Percentiles rank a stretch among this genome's conserved stretches.
These are phyloP conservation scores for Penicillium psychrofluorescens DNA, from an alignment of 495 filamentous ascomycete species.

Conservation along the genomic window DNA sequence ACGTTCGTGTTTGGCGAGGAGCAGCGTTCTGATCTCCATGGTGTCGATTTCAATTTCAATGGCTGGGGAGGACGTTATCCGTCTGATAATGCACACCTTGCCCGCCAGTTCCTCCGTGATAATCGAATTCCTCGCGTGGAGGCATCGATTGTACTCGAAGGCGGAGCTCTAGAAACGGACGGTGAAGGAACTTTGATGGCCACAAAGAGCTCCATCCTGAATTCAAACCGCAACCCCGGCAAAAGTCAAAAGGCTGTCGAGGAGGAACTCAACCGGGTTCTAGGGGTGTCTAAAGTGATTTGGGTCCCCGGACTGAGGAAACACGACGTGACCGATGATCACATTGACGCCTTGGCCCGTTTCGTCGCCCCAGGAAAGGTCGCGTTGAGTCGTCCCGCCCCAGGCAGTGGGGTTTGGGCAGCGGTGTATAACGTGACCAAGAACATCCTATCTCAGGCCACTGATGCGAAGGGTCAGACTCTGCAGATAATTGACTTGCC, in stretches of 20 bases:
- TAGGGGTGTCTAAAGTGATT: constrained; percentile 1
- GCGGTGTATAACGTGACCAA: constrained; percentile 1
- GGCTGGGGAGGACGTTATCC: background rate
- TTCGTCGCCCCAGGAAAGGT: background rate
- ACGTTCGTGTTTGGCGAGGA: background rate
- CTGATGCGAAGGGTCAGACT: background rate
- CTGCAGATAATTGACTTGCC: background rate
- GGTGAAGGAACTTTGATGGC: constrained; percentile 1
- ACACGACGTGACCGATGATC: background rate
- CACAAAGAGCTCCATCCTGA: constrained; percentile 1
- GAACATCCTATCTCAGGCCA: background rate
- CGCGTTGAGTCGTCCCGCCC: background rate
- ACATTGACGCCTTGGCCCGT: background rate
- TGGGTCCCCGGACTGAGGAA: background rate
- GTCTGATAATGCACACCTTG: background rate
- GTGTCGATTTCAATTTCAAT: constrained; percentile 2
- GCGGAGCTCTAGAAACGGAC: background rate
- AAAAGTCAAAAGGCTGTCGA: background rate
- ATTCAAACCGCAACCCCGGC: background rate
- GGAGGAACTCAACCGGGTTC: background rate
- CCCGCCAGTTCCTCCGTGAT: background rate
- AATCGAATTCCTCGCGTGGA: background rate
- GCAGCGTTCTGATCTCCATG: background rate
- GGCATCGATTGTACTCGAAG: background rate
- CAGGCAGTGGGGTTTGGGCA: background rate